Evolutionary conservation across 176 grass and related monocot species (phyloP), one percentile per base, ranked within the genome.

Genomic region (Lolium rigidum): DNA sequence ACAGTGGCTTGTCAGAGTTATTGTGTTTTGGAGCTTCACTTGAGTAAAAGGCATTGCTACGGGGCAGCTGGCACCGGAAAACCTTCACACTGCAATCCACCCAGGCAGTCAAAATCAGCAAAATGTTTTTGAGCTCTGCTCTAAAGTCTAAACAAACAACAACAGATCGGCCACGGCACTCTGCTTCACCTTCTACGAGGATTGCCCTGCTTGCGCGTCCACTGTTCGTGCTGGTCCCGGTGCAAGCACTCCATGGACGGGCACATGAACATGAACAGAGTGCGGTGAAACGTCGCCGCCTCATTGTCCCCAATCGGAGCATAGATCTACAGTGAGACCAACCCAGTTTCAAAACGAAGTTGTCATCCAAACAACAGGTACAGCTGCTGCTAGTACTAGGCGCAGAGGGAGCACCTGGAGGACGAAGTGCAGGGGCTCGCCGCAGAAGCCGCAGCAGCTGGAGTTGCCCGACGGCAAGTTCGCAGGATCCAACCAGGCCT

Each of bases 181-280:
- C 87, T 49, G 43, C 44, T 63, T 78, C 58, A 96, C 97, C 97
- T 96, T 91, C 94, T 89, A 75, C 77, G 58, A 88, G 85, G 86
- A 86, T 81, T 91, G 74, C 82, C 85, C 35, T 90, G 86, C 43
- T 84, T 86, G 83, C 85, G 71, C 13, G 86, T 96, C 94, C 94
- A 99, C 80, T 99, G 94, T 56, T 99, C 92, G 61, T 91, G 92
- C 78, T 99, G 97, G 81, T 99, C 97, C 60, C 79, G 89, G 60
- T 78, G 84, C 80, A 99, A 93, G 80, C 97, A 99, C 14, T 85
- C 49, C 94, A 96, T 94, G 1, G 92, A 96, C 25, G 90, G 90
- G 80, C 97, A 99, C 88, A 96, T 96, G 88, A 94, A 96, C 75
- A 96, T 44, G 57, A 94, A 93, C 25, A 99, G 49, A 3, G 88